Percentiles rank a stretch among this genome's conserved stretches.
phyloP scores from a whole-genome alignment of 169 alveolate genomes.

The Eimeria acervulina region DNA sequence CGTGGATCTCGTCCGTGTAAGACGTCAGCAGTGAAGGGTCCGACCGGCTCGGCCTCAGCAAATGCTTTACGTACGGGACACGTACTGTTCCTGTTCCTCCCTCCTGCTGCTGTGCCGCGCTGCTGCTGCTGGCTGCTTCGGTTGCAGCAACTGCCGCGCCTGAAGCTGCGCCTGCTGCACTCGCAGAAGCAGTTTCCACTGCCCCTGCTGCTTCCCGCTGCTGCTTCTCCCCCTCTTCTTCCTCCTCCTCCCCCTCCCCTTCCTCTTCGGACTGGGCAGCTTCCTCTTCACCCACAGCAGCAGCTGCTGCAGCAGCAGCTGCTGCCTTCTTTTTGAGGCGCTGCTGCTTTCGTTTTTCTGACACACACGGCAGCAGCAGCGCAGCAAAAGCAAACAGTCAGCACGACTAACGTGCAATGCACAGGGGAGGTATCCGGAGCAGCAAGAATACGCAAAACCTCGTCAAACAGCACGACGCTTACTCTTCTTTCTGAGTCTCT shows the following conservation, averaged over 20 bases:
- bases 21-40: constrained; percentile 85
- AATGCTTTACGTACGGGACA: constrained; percentile 80
- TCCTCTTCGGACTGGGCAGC: constrained; percentile 86
- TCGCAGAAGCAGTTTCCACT: neutral
- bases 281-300: constrained; percentile 74
- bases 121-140: constrained; percentile 45
- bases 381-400: neutral
- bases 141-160: constrained; percentile 43
- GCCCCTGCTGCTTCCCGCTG: constrained; percentile 45
- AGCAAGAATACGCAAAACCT: neutral
- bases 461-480: neutral
- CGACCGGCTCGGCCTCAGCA: constrained; percentile 83
- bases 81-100: constrained; percentile 83
- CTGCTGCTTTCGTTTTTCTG: constrained; percentile 77
- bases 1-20: constrained; percentile 81
- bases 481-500: constrained; percentile 61
- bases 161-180: constrained; percentile 46
- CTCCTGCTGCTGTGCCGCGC: constrained; percentile 58
- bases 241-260: constrained; percentile 74
- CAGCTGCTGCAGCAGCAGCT: constrained; percentile 75
- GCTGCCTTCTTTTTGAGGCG: constrained; percentile 69
- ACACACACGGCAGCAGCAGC: neutral
- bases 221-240: constrained; percentile 47
- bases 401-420: no score
- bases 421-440: neutral